Conservation (phyloP, 495 filamentous ascomycete genomes). For the Tuber borchii region DNA sequence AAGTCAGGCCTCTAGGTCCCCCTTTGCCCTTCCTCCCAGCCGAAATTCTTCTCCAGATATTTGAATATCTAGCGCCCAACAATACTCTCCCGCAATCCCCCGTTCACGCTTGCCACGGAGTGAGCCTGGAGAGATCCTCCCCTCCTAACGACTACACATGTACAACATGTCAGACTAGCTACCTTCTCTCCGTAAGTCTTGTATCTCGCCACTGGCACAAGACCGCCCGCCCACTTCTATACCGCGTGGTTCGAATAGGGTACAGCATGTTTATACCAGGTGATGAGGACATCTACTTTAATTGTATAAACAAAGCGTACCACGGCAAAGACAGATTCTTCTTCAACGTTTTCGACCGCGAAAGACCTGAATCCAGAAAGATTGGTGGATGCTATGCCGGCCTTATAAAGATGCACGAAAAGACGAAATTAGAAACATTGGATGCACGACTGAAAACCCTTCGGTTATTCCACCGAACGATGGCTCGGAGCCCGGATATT, state of each 20-base stretch:
- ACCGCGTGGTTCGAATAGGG: not conserved
- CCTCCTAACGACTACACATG: not conserved
- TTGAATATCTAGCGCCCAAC: not conserved
- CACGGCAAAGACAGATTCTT: not conserved
- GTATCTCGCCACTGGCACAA: not conserved
- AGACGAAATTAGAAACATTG: not conserved
- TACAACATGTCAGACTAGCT: not conserved
- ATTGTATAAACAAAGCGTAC: not conserved
- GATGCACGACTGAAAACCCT: not conserved
- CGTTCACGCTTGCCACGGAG: not conserved
- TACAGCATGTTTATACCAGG: not conserved
- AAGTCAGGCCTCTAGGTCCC: not conserved
- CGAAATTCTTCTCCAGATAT: not conserved
- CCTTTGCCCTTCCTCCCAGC: not conserved
- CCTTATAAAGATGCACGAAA: not conserved
- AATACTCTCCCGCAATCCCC: not conserved
- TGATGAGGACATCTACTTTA: not conserved
- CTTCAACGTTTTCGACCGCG: conserved; percentile 2
- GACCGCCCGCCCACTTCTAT: conserved; percentile 2
- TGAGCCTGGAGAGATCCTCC: not conserved
- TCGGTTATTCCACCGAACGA: not conserved
- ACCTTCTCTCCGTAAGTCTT: not conserved
- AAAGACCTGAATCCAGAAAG: not conserved
- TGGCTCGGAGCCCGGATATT: not conserved
- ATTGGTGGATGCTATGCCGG: not conserved